Percentiles rank a stretch among this genome's conserved stretches.
Evolutionary conservation across 768 basidiomycete species (phyloP).

Genomic region (Mycena venus): DNA sequence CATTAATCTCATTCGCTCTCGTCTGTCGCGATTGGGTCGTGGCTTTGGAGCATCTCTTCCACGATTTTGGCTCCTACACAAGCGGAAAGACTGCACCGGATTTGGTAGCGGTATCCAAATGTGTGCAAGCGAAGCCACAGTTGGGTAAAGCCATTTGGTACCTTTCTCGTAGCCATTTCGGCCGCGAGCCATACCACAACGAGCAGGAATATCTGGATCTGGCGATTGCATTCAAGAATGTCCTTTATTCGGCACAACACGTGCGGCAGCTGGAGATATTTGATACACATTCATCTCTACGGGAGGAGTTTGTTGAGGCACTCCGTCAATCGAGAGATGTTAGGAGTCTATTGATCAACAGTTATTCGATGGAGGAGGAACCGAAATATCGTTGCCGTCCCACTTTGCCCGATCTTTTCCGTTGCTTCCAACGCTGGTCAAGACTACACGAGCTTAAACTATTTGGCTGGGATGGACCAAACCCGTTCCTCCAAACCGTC

Average conservation of each 20-base stretch:
- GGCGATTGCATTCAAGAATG: conserved; percentile 16
- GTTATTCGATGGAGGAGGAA: background rate
- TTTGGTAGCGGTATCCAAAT: background rate
- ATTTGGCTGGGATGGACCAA: conserved; percentile 14
- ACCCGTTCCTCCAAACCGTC: conserved; percentile 7
- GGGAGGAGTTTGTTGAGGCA: conserved; percentile 12
- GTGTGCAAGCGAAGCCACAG: conserved; percentile 5
- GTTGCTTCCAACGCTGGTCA: conserved; percentile 7
- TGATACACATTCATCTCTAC: conserved; percentile 5
- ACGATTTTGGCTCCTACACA: conserved; percentile 15
- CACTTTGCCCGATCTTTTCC: conserved; percentile 16
- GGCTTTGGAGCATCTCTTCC: conserved; percentile 17
- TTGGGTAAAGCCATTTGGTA: conserved; percentile 2
- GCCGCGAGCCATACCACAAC: background rate
- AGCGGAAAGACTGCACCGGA: conserved; percentile 7
- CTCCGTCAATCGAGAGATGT: conserved; percentile 11
- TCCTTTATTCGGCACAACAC: conserved; percentile 7
- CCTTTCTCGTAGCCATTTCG: conserved; percentile 18
- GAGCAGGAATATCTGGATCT: conserved; percentile 8
- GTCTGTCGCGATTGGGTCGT: conserved; percentile 8
- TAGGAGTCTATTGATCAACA: conserved; percentile 6
- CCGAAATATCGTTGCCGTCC: background rate
- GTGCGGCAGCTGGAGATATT: conserved; percentile 3
- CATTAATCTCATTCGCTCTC: conserved; percentile 11
- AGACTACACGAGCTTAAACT: background rate